Percentiles rank a stretch among this genome's conserved stretches.
Conservation (phyloP, 1,139 yeast species). For the Insectozyma bohioensis region DNA sequence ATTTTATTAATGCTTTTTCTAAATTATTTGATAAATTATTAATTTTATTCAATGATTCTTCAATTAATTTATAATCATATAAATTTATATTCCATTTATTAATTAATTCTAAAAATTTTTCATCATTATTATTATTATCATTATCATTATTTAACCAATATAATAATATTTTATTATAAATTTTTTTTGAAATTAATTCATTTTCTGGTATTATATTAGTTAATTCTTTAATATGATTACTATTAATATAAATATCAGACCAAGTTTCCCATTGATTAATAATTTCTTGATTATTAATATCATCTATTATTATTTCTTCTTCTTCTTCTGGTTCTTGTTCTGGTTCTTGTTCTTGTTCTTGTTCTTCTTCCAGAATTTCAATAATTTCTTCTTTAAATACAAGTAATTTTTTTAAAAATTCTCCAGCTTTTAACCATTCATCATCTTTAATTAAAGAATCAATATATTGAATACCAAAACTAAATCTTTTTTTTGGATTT, state of each 20-base stretch:
- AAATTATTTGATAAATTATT: slow-evolving; percentile 13
- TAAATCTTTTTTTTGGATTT: slow-evolving; percentile 48
- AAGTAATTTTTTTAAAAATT: slow-evolving; percentile 46
- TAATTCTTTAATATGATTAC: slow-evolving; percentile 47
- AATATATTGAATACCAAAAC: slow-evolving; percentile 64
- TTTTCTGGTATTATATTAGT: slow-evolving; percentile 55
- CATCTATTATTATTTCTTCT: slow-evolving; percentile 31
- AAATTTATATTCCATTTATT: slow-evolving; percentile 59
- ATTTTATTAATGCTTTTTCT: slow-evolving; percentile 54
- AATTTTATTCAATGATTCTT: slow-evolving; percentile 38
- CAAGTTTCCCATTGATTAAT: slow-evolving; percentile 67
- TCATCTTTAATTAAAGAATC: slow-evolving; percentile 50
- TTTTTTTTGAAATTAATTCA: slow-evolving; percentile 33
- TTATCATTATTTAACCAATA: slow-evolving; percentile 43
- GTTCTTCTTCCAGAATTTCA: slow-evolving; percentile 31
- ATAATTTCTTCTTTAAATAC: slow-evolving; percentile 4
- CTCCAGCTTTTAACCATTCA: slow-evolving; percentile 59
- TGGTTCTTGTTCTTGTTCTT: slow-evolving; percentile 10
- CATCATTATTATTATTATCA: slow-evolving; percentile 24
- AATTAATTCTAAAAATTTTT: slow-evolving; percentile 41
- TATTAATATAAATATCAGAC: slow-evolving; percentile 53
- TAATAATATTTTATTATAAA: slow-evolving; percentile 55
- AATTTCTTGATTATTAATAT: slow-evolving; percentile 23
- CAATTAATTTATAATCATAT: slow-evolving; percentile 49
- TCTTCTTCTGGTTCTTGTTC: neutral